Evolutionary conservation across 2,329 filamentous ascomycete genomes (phyloP), one percentile per base, ranked within the genome.

Genomic region (Botrytis tulipae): DNA sequence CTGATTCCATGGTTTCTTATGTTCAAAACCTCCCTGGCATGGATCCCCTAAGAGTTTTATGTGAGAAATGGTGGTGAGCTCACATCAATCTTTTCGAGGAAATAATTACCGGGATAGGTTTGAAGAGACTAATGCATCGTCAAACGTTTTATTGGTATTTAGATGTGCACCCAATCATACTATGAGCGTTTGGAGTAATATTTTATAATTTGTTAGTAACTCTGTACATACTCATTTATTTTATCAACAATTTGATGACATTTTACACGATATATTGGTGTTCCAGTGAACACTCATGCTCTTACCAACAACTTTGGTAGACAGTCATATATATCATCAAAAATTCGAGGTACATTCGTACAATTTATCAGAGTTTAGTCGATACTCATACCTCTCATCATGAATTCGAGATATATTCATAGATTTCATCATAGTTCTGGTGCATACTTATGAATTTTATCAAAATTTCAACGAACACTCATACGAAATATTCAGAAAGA

Each of bases 351-450:
- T 7, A n/a, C 7, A 18, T 29, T 32, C n/a, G 32, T 18, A 29
- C n/a, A 18, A 29, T 32, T 57, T 32, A 57, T 57, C n/a, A 29
- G 16, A 3, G 14, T 29, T 18, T 57, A 18, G 12, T 57, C n/a
- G 14, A 57, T n/a, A 57, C n/a, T 32, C 51, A 29, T 57, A 57
- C 51, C 25, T 57, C n/a, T 18, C 51, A 32, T 29, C 14, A 29
- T 18, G 3, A 51, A 51, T 14, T n/a, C 1, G 12, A 54, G 25
- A 7, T n/a, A 16, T n/a, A 57, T 9, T 57, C n/a, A 29, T 16
- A 32, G 3, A 18, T 29, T 16, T 9, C 18, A 29, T 18, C n/a
- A 18, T 1, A 0, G 3, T 32, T 18, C 3, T 9, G 32, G n/a
- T 32, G 14, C 14, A 57, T 4, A 57, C 51, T 57, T n/a, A 29